Evolutionary conservation across 2,329 filamentous ascomycete genomes (phyloP).

Genomic region (Colletotrichum orchidophilum): DNA sequence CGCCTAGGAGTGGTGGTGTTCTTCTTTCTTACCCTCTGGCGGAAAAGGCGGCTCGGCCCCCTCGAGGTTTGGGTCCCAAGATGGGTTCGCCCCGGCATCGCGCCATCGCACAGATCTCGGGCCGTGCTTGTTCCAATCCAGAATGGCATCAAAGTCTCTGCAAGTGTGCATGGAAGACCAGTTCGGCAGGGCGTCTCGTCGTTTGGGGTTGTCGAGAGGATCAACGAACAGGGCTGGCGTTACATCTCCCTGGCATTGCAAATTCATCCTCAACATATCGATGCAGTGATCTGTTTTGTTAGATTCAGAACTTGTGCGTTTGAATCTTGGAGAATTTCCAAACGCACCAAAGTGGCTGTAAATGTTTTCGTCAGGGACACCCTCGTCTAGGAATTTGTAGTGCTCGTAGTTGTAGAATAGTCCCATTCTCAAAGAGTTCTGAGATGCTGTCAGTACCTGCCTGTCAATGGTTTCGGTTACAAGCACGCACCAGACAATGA

Average conservation of each 20-base stretch:
- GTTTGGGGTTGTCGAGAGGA: conserved; percentile 9
- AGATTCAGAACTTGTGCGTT: not conserved
- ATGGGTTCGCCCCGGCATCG: conserved; percentile 21
- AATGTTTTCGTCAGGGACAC: conserved; percentile 21
- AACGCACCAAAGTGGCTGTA: conserved; percentile 13
- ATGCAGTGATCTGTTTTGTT: conserved; percentile 17
- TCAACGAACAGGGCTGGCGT: conserved; percentile 28
- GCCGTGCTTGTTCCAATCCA: conserved; percentile 28
- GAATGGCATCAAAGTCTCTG: conserved; percentile 26
- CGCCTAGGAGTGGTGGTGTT: not conserved
- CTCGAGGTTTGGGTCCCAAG: conserved; percentile 16
- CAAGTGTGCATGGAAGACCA: conserved; percentile 30
- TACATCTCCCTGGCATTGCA: conserved; percentile 22
- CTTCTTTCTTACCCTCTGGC: not conserved
- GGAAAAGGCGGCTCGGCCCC: conserved; percentile 23
- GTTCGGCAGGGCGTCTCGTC: conserved; percentile 21
- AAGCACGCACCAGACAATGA: conserved; percentile 25
- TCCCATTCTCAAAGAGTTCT: conserved; percentile 25
- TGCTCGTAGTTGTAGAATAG: conserved; percentile 16
- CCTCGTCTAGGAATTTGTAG: conserved; percentile 22
- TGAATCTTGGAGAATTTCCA: accelerated
- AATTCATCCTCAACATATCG: conserved; percentile 26
- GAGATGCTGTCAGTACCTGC: not conserved
- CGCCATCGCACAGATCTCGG: conserved; percentile 27
- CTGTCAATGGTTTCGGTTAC: no score